A percentile compares a stretch with the other conserved stretches of the same genome.
Evolutionary conservation across 345 rosid genomes (phyloP).

Genomic region (Balakata baccata): DNA sequence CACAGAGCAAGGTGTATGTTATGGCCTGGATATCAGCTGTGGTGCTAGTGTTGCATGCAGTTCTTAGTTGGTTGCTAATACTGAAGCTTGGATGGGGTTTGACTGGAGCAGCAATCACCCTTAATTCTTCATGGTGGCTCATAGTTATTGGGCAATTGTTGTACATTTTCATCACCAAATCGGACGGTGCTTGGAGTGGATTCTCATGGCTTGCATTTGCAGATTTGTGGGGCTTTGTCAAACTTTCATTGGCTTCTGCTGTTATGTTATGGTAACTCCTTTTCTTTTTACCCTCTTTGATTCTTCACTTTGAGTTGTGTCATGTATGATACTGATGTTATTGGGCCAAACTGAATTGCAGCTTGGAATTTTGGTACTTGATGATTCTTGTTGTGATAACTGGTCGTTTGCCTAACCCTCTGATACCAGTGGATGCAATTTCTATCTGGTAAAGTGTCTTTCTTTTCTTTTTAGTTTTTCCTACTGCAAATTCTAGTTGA

Average conservation of each 20-base stretch:
- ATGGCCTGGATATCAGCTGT: constrained; percentile 71
- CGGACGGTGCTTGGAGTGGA: constrained; percentile 95
- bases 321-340: background rate
- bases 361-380: constrained; percentile 96
- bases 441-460: constrained; percentile 61
- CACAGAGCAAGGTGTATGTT: constrained; percentile 80
- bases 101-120: constrained; percentile 76
- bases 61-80: constrained; percentile 79
- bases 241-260: constrained; percentile 86
- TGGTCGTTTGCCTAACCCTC: constrained; percentile 70
- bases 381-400: constrained; percentile 71
- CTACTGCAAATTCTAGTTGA: background rate
- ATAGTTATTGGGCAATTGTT: constrained; percentile 56
- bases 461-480: background rate
- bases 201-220: constrained; percentile 82
- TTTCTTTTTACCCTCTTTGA: background rate
- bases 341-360: constrained; percentile 26
- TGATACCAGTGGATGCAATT: constrained; percentile 83
- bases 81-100: constrained; percentile 75
- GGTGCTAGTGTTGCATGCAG: constrained; percentile 54
- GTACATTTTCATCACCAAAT: constrained; percentile 75
- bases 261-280: constrained; percentile 71
- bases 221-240: constrained; percentile 72
- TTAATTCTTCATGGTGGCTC: constrained; percentile 89
- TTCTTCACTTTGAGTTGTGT: background rate